phyloP scores from a whole-genome alignment of 2,329 filamentous ascomycete species.

The Exophiala aquamarina region DNA sequence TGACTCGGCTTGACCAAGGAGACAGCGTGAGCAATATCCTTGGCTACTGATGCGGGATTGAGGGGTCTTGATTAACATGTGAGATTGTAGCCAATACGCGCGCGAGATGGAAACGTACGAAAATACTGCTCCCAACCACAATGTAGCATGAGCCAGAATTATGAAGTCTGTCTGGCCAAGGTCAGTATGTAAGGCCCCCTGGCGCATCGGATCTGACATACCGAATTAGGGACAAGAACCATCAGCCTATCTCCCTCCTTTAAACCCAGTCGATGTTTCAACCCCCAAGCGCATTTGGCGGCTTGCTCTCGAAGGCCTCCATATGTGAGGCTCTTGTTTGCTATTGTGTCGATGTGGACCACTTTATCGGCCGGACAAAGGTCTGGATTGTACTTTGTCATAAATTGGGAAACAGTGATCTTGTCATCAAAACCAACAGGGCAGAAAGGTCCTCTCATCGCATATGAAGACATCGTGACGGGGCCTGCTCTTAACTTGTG shows the following conservation, averaged over 20 bases:
- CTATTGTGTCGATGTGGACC: constrained; percentile 30
- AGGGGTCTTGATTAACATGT: constrained; percentile 9
- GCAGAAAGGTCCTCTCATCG: constrained; percentile 3
- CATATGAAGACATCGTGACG: not conserved
- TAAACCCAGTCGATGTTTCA: constrained; percentile 24
- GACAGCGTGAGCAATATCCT: constrained; percentile 29
- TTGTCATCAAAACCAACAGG: constrained; percentile 11
- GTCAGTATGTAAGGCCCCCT: not conserved
- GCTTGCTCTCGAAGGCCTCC: constrained; percentile 29
- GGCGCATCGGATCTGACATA: not conserved
- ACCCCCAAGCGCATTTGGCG: constrained; percentile 28
- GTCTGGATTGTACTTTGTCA: constrained; percentile 31
- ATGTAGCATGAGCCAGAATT: constrained; percentile 30
- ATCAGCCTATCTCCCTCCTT: constrained; percentile 26
- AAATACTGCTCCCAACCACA: constrained; percentile 30
- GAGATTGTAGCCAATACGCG: not conserved
- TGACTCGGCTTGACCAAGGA: constrained; percentile 26
- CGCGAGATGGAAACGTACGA: constrained; percentile 10
- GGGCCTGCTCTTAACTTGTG: no score
- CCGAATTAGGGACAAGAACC: constrained; percentile 30
- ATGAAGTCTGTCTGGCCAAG: constrained; percentile 28
- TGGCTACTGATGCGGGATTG: constrained; percentile 26
- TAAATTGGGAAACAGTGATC: constrained; percentile 29
- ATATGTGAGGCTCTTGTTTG: constrained; percentile 29
- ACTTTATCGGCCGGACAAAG: constrained; percentile 26